Percentiles rank a stretch among this genome's conserved stretches.
These are phyloP conservation scores for Cornus suecica DNA, from an alignment of 148 eudicot genomes.

Conservation along the genomic window DNA sequence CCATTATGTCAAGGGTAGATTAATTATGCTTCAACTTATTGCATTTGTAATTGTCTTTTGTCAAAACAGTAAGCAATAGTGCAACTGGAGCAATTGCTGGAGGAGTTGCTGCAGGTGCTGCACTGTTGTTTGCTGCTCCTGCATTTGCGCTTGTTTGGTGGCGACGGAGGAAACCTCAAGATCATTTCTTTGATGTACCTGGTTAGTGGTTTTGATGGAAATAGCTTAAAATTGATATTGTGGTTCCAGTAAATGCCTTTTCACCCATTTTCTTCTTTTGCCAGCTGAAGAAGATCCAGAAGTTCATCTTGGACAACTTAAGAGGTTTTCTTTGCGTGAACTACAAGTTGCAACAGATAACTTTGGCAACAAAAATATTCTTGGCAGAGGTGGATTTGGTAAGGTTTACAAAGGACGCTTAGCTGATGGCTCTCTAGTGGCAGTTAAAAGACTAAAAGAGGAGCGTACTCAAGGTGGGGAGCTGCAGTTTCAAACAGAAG, in stretches of 20 bases:
- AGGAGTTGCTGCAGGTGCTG: constrained; percentile 85
- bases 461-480: constrained; percentile 82
- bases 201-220: constrained; percentile 43
- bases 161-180: constrained; percentile 68
- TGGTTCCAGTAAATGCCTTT: background rate
- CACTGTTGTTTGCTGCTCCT: constrained; percentile 73
- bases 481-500: constrained; percentile 82
- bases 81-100: constrained; percentile 80
- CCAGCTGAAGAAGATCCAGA: constrained; percentile 93
- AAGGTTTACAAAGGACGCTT: constrained; percentile 83
- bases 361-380: constrained; percentile 62
- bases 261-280: constrained; percentile 10
- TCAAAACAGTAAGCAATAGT: constrained; percentile 43
- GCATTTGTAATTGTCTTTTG: constrained; percentile 5
- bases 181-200: constrained; percentile 78
- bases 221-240: background rate
- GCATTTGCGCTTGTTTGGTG: constrained; percentile 69
- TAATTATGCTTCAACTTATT: too few relatives aligned
- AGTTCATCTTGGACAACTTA: constrained; percentile 81
- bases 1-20: background rate
- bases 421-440: constrained; percentile 76
- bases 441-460: constrained; percentile 80
- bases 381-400: constrained; percentile 88
- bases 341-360: constrained; percentile 76
- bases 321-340: constrained; percentile 75